phyloP scores from a whole-genome alignment of 768 basidiomycete genomes.

The Leccinum subtestaceum region DNA sequence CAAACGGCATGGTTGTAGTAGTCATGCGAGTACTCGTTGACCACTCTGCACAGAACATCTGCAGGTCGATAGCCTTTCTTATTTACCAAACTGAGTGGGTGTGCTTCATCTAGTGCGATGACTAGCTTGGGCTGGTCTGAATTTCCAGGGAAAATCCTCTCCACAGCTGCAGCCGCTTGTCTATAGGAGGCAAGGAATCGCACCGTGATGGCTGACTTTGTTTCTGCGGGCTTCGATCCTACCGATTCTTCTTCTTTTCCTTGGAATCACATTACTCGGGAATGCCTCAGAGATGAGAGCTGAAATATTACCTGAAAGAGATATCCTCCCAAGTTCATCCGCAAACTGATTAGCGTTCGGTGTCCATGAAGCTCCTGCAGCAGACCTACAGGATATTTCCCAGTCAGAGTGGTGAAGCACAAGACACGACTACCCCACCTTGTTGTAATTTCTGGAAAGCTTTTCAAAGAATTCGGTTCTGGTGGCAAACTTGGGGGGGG shows the following conservation, averaged over 20 bases:
- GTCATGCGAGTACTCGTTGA: neutral
- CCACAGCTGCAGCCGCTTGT: neutral
- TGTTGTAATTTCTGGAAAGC: neutral
- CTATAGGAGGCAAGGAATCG: neutral
- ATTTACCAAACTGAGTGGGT: neutral
- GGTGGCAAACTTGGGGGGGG: neutral
- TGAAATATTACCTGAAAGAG: neutral
- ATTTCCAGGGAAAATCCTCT: neutral
- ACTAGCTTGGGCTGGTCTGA: neutral
- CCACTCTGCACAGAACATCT: neutral
- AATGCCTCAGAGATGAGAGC: neutral
- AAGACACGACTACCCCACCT: conserved; percentile 1
- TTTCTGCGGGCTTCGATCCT: neutral
- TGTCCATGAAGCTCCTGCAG: neutral
- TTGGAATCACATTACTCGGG: neutral
- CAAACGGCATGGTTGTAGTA: neutral
- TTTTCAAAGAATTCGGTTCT: neutral
- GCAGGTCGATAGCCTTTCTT: neutral
- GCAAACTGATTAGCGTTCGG: neutral
- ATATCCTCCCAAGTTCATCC: neutral
- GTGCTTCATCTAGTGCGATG: neutral
- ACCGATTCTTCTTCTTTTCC: neutral
- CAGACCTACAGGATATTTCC: neutral
- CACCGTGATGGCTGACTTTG: neutral
- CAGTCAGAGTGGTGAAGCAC: neutral